Evolutionary conservation across 805 yeast species (phyloP).

Genomic region (Torulaspora maleeae): DNA sequence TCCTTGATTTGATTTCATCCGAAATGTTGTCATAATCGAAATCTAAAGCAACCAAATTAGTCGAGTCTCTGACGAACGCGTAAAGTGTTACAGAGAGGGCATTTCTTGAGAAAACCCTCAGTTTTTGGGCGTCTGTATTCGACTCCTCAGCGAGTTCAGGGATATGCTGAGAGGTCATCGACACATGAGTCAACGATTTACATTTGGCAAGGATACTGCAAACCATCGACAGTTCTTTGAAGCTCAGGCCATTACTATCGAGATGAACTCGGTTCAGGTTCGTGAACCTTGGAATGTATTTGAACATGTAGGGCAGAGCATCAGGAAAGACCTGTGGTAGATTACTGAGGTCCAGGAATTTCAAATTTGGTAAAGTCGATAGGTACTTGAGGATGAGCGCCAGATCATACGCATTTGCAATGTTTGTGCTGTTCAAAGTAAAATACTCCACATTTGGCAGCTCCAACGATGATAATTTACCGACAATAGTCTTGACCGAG

Average conservation of each 20-base stretch:
- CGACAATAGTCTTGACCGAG: constrained; percentile 28
- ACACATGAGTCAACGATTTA: constrained; percentile 59
- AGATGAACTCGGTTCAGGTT: constrained; percentile 62
- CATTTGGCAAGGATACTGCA: constrained; percentile 70
- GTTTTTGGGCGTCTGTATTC: constrained; percentile 3
- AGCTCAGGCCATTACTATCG: constrained; percentile 58
- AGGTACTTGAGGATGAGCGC: constrained; percentile 46
- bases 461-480: constrained; percentile 19
- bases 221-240: constrained; percentile 52
- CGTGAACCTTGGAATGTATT: constrained; percentile 64
- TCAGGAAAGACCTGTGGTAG: constrained; percentile 64
- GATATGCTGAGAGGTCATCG: constrained; percentile 56
- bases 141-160: constrained; percentile 2
- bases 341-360: constrained; percentile 71
- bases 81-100: constrained; percentile 62
- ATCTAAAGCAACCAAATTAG: constrained; percentile 62
- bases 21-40: constrained; percentile 61
- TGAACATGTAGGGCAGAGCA: constrained; percentile 51
- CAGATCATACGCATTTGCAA: constrained; percentile 49
- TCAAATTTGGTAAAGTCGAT: constrained; percentile 52
- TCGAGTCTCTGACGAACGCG: constrained; percentile 62
- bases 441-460: constrained; percentile 40
- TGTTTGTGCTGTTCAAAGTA: constrained; percentile 62
- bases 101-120: constrained; percentile 41
- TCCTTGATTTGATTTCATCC: constrained; percentile 57